These are phyloP conservation scores for Silene noctiflora DNA, from an alignment of 179 eudicot species.

Conservation along the genomic window DNA sequence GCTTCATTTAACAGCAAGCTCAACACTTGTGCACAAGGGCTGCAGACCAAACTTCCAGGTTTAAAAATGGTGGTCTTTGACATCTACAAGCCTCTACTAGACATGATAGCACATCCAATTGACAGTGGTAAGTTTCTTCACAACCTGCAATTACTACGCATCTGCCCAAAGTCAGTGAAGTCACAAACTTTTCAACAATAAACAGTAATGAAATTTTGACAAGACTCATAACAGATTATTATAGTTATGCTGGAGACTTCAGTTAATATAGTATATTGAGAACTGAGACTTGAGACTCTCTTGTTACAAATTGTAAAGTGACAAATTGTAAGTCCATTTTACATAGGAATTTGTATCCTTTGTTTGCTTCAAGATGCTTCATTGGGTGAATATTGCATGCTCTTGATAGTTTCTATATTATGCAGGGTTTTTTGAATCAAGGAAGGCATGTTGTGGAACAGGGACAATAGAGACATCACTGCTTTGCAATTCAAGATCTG, in stretches of 20 bases:
- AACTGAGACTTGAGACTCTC: background rate
- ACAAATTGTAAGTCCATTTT: too few species aligned
- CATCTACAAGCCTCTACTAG: conserved; percentile 65
- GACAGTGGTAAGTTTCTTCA: conserved; percentile 49
- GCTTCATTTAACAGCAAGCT: conserved; percentile 62
- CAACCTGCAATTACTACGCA: conserved; percentile 15
- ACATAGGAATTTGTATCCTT: too few species aligned
- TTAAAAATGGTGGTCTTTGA: conserved; percentile 65
- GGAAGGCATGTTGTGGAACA: conserved; percentile 92
- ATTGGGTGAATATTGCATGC: background rate
- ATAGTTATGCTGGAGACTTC: background rate
- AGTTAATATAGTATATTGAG: background rate
- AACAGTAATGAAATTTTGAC: background rate
- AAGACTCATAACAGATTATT: background rate
- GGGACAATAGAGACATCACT: conserved; percentile 77
- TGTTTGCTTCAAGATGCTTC: background rate
- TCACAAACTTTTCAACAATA: background rate
- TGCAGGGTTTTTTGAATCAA: conserved; percentile 73
- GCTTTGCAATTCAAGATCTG: conserved; percentile 63
- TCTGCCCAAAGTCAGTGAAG: background rate
- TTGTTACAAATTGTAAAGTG: too few species aligned
- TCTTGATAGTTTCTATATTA: background rate
- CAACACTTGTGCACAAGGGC: conserved; percentile 48
- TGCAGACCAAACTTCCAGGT: conserved; percentile 45
- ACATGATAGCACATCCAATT: conserved; percentile 52